A percentile compares a stretch with the other conserved stretches of the same genome.
Evolutionary conservation across 208 protist species (phyloP).

Genomic region (Acanthamoeba castellanii): DNA sequence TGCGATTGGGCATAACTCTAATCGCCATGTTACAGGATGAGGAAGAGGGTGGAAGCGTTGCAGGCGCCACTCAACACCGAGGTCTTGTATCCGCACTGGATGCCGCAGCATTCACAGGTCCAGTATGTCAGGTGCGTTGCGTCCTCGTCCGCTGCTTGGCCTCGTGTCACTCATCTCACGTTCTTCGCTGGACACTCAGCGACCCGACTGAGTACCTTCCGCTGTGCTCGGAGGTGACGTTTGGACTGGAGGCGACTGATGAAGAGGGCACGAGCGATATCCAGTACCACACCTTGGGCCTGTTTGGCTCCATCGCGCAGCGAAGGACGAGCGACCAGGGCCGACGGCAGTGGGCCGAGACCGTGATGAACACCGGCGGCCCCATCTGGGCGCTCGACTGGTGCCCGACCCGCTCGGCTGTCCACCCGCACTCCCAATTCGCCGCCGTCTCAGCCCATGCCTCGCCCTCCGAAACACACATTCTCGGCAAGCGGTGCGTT

Average conservation of each 20-base stretch:
- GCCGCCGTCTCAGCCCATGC: conserved; percentile 8
- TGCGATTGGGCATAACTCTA: neutral
- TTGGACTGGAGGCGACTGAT: neutral
- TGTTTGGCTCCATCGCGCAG: neutral
- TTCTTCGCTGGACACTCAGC: neutral
- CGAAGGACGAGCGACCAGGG: neutral
- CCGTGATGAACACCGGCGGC: conserved; percentile 50
- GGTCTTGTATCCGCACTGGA: conserved; percentile 49
- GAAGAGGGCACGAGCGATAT: neutral
- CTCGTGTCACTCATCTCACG: neutral
- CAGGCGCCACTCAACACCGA: neutral
- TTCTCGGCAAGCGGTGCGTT: conserved; percentile 11
- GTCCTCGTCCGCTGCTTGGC: neutral
- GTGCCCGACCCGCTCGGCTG: neutral
- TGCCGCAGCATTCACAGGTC: neutral
- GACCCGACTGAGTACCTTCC: conserved; percentile 41
- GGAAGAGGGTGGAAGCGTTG: conserved; percentile 14
- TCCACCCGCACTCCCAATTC: neutral
- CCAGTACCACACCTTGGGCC: conserved; percentile 1
- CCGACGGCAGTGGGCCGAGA: conserved; percentile 23
- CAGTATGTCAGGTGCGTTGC: neutral
- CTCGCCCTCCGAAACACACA: conserved; percentile 30
- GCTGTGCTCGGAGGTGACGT: neutral
- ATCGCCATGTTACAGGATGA: neutral
- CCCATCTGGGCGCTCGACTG: conserved; percentile 50